These are phyloP conservation scores for Coelastrella sp. DNA, from an alignment of 139 green algal genomes.

Conservation along the genomic window DNA sequence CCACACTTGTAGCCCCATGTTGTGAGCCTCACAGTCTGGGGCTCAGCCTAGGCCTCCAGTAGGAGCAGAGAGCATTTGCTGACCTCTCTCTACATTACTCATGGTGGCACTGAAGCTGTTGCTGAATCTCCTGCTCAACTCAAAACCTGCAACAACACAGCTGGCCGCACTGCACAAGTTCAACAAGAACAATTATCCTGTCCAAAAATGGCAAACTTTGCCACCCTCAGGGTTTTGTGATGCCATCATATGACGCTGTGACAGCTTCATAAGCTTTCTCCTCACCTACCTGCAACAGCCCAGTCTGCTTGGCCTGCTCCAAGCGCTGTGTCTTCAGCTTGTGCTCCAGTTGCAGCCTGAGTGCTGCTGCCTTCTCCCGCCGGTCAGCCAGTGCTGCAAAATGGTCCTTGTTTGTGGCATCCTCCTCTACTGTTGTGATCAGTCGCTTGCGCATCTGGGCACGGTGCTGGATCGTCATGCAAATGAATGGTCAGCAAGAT, in stretches of 20 bases:
- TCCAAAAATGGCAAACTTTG: background rate
- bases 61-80: too few relatives aligned
- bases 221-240: too few relatives aligned
- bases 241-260: background rate
- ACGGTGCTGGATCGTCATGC: background rate
- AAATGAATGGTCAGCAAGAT: background rate
- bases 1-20: background rate
- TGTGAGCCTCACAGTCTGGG: background rate
- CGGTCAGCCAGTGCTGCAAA: slow-evolving; percentile 46
- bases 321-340: slow-evolving; percentile 67
- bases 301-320: slow-evolving; percentile 54
- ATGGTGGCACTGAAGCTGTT: too few relatives aligned
- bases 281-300: slow-evolving; percentile 24
- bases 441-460: slow-evolving; percentile 29
- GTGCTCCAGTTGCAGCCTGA: slow-evolving; percentile 65
- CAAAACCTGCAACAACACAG: too few relatives aligned
- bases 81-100: too few relatives aligned
- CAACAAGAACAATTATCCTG: too few relatives aligned
- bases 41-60: too few relatives aligned
- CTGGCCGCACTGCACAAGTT: too few relatives aligned
- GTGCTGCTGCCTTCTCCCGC: slow-evolving; percentile 60
- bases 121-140: too few relatives aligned
- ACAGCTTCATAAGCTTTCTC: too few relatives aligned
- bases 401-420: slow-evolving; percentile 22
- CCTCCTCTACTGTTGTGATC: slow-evolving; percentile 51